Conservation (phyloP, 2,329 filamentous ascomycete genomes). For the Alternaria atra region DNA sequence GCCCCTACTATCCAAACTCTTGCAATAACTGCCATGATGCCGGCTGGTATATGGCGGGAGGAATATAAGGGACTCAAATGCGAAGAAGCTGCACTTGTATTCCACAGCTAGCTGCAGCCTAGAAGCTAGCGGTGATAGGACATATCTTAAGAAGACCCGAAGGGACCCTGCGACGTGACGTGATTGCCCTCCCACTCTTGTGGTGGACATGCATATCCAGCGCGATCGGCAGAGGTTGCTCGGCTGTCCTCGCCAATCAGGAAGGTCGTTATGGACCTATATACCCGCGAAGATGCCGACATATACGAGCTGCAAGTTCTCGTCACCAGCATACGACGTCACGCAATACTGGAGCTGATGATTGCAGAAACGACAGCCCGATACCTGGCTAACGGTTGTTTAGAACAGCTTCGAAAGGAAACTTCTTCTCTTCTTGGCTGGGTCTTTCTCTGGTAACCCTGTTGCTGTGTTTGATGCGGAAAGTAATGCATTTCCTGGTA, state of each 20-base stretch:
- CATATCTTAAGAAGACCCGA: neutral
- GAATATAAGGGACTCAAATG: neutral
- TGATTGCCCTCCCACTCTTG: slow-evolving; percentile 14
- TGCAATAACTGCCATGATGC: slow-evolving; percentile 21
- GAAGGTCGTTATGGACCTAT: slow-evolving; percentile 15
- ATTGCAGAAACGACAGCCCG: neutral
- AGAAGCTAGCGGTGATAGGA: slow-evolving; percentile 1
- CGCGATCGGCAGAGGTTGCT: slow-evolving; percentile 14
- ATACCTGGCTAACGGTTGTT: neutral
- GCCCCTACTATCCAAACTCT: slow-evolving; percentile 31
- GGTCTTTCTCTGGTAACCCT: slow-evolving; percentile 1
- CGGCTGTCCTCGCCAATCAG: slow-evolving; percentile 13
- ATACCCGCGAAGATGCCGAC: neutral
- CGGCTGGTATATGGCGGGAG: neutral
- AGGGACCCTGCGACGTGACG: slow-evolving; percentile 14
- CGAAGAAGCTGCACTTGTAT: slow-evolving; percentile 20
- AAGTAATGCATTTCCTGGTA: slow-evolving; percentile 24
- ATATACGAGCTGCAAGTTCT: neutral
- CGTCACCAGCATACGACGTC: neutral
- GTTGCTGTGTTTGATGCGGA: slow-evolving; percentile 20
- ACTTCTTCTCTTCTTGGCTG: slow-evolving; percentile 34
- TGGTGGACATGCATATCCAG: slow-evolving; percentile 1
- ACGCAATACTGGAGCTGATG: neutral
- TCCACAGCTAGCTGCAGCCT: slow-evolving; percentile 17
- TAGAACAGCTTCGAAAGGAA: slow-evolving; percentile 36